These are phyloP conservation scores for Boletales sp. DNA, from an alignment of 768 basidiomycete species.

Conservation along the genomic window DNA sequence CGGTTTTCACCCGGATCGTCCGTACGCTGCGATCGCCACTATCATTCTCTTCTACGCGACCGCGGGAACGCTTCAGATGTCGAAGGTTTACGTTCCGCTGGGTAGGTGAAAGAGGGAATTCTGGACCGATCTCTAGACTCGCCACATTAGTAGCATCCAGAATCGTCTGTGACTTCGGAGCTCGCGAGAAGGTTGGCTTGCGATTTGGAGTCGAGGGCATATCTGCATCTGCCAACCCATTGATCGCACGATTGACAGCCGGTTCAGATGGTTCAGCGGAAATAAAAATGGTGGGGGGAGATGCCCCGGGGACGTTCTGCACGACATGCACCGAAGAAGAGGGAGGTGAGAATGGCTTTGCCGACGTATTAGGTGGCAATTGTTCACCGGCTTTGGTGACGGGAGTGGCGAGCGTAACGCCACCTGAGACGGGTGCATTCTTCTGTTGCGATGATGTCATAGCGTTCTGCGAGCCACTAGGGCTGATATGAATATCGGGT, in stretches of 20 bases:
- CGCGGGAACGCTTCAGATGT: constrained; percentile 25
- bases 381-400: not conserved
- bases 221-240: not conserved
- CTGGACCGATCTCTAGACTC: constrained; percentile 22
- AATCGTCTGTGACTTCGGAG: constrained; percentile 24
- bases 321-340: not conserved
- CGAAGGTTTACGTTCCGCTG: constrained; percentile 30
- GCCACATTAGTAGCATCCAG: constrained; percentile 6
- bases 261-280: constrained; percentile 16
- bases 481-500: not conserved
- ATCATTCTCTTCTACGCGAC: constrained; percentile 24
- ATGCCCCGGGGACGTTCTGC: not conserved
- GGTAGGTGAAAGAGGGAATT: constrained; percentile 18
- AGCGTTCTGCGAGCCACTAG: constrained; percentile 1
- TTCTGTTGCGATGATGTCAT: constrained; percentile 3
- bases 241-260: constrained; percentile 4
- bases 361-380: constrained; percentile 1
- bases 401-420: constrained; percentile 14
- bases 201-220: constrained; percentile 3
- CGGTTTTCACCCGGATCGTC: constrained; percentile 16
- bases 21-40: constrained; percentile 28
- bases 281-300: constrained; percentile 5
- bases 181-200: constrained; percentile 12
- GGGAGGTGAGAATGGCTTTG: not conserved
- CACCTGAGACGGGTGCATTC: constrained; percentile 11